Conservation (phyloP, 306 rosid species). For the Rosa chinensis region DNA sequence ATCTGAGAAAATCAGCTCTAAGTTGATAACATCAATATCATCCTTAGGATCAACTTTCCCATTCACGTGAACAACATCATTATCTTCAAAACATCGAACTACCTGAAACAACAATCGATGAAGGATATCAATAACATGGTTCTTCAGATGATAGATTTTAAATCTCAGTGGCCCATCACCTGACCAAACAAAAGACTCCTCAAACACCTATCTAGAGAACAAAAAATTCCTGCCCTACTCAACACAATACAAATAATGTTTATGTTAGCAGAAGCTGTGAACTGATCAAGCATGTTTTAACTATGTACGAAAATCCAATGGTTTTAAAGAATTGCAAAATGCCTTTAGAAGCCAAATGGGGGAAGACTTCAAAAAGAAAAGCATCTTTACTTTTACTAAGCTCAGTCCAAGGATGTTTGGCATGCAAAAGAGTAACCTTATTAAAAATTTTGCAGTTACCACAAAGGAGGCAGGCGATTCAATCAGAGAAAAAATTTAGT, state of each 20-base stretch:
- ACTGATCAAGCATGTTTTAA: background rate
- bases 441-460: background rate
- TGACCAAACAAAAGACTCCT: background rate
- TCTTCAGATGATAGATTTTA: background rate
- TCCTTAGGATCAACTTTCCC: conserved; percentile 89
- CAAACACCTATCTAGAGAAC: conserved; percentile 1
- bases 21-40: conserved; percentile 89
- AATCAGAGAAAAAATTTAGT: background rate
- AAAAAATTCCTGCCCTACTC: background rate
- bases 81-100: conserved; percentile 93
- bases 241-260: conserved; percentile 4
- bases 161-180: background rate
- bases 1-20: conserved; percentile 94
- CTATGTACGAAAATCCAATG: background rate
- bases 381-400: background rate
- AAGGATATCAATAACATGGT: background rate
- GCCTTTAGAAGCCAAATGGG: background rate
- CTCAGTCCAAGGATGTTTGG: background rate
- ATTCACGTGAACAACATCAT: conserved; percentile 88
- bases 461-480: background rate
- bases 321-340: background rate
- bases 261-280: background rate
- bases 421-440: background rate
- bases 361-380: conserved; percentile 3
- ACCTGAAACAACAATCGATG: conserved; percentile 49